Evolutionary conservation across 2,329 filamentous ascomycete genomes (phyloP).

Genomic region (Metarhizium album): DNA sequence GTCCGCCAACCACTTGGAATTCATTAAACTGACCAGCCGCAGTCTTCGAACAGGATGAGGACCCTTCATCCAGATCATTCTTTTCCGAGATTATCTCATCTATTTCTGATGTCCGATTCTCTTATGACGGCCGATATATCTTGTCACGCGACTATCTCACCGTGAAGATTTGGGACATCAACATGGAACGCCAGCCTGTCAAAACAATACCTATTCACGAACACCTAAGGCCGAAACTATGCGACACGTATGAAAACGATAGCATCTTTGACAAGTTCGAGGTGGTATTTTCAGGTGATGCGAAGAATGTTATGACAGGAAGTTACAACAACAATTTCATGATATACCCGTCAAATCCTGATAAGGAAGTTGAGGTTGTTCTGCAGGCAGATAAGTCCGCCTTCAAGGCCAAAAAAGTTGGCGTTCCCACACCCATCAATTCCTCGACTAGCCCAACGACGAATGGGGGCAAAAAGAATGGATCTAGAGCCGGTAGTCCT

Average conservation of each 20-base stretch:
- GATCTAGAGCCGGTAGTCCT: constrained; percentile 80
- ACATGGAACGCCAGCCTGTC: constrained; percentile 94
- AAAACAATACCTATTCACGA: constrained; percentile 99
- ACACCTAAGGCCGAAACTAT: constrained; percentile 84
- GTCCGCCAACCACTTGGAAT: not conserved
- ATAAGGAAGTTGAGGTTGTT: constrained; percentile 94
- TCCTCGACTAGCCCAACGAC: constrained; percentile 60
- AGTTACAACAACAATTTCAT: constrained; percentile 99
- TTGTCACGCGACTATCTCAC: constrained; percentile 96
- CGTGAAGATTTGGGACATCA: constrained; percentile 99
- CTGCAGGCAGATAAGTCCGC: constrained; percentile 97
- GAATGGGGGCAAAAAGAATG: constrained; percentile 74
- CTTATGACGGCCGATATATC: constrained; percentile 91
- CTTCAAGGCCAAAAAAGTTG: constrained; percentile 99
- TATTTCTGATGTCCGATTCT: constrained; percentile 97
- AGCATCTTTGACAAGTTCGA: constrained; percentile 99
- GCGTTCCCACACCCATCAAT: constrained; percentile 95
- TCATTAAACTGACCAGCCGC: constrained; percentile 13
- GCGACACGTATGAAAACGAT: constrained; percentile 98
- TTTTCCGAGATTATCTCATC: constrained; percentile 99
- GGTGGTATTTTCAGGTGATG: constrained; percentile 95
- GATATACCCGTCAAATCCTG: constrained; percentile 96
- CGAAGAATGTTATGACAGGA: constrained; percentile 98
- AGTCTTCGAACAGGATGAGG: constrained; percentile 99
- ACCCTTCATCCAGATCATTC: constrained; percentile 92